Percentiles rank a stretch among this genome's conserved stretches.
Conservation (phyloP, 75 land plant genomes). For the Larix kaempferi region DNA sequence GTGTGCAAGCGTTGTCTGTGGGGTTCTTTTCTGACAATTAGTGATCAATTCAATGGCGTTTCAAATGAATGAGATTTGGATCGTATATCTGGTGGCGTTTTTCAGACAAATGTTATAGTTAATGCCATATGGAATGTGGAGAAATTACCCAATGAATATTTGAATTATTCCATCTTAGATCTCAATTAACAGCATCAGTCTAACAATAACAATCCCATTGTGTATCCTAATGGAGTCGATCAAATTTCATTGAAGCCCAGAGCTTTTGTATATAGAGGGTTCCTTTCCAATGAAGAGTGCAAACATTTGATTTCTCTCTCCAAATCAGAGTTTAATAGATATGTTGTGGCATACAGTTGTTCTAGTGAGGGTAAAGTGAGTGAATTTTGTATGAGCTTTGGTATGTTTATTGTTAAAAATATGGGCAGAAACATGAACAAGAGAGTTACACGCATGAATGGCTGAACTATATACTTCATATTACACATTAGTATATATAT, state of each 20-base stretch:
- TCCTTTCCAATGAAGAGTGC: constrained; percentile 70
- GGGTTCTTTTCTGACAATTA: too few species aligned
- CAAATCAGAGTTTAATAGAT: too few species aligned
- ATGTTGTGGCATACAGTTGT: too few species aligned
- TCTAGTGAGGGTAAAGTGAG: too few species aligned
- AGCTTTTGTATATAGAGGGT: constrained; percentile 76
- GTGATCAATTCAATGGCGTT: background rate
- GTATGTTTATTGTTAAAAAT: too few species aligned
- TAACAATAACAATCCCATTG: background rate
- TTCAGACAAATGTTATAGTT: background rate
- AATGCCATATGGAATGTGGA: background rate
- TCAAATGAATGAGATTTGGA: constrained; percentile 3
- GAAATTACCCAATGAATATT: background rate
- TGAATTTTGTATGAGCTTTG: too few species aligned
- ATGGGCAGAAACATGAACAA: too few species aligned
- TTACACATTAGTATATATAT: too few species aligned
- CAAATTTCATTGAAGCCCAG: constrained; percentile 66
- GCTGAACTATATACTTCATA: too few species aligned
- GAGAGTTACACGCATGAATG: too few species aligned
- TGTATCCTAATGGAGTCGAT: constrained; percentile 33
- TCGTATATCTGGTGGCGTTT: background rate
- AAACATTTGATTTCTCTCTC: constrained; percentile 70
- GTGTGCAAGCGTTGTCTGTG: too few species aligned
- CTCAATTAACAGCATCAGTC: background rate
- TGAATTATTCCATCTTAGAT: background rate